Percentiles rank a stretch among this genome's conserved stretches.
phyloP scores from a whole-genome alignment of 2,329 filamentous ascomycete species.

The Dothideomycetes sp. region DNA sequence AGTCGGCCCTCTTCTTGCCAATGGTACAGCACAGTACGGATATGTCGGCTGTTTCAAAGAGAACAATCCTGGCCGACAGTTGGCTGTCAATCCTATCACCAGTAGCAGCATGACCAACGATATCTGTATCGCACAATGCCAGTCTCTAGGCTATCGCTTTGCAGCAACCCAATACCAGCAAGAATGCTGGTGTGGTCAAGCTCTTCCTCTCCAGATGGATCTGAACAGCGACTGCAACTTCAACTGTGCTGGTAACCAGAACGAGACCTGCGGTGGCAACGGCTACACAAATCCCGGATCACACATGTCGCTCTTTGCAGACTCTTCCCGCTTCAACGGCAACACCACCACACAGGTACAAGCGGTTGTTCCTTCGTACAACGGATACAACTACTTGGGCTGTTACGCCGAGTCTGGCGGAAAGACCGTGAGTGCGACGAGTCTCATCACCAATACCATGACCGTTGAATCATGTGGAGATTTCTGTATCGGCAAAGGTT shows the following conservation, averaged over 20 bases:
- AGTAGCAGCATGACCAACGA: conserved; percentile 35
- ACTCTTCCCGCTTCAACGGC: conserved; percentile 19
- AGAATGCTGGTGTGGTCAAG: conserved; percentile 37
- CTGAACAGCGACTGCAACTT: conserved; percentile 24
- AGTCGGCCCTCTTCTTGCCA: conserved; percentile 38
- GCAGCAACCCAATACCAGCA: conserved; percentile 41
- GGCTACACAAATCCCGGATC: conserved; percentile 25
- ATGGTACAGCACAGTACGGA: conserved; percentile 41
- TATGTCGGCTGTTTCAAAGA: conserved; percentile 50
- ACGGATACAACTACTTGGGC: conserved; percentile 11
- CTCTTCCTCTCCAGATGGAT: conserved; percentile 37
- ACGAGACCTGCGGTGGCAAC: conserved; percentile 24
- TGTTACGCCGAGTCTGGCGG: conserved; percentile 16
- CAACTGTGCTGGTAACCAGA: conserved; percentile 25
- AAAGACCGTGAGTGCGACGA: conserved; percentile 18
- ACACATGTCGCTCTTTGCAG: conserved; percentile 35
- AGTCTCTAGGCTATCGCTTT: conserved; percentile 29
- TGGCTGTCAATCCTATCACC: conserved; percentile 36
- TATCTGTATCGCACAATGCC: conserved; percentile 39
- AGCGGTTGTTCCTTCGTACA: conserved; percentile 17
- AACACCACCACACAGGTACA: conserved; percentile 16
- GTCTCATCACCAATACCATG: conserved; percentile 24
- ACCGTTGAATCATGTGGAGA: conserved; percentile 31
- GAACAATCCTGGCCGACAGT: conserved; percentile 46
- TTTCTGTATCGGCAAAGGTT: conserved; percentile 24